Evolutionary conservation across 495 filamentous ascomycete species (phyloP).

Genomic region (Trichoderma orchidacearum): DNA sequence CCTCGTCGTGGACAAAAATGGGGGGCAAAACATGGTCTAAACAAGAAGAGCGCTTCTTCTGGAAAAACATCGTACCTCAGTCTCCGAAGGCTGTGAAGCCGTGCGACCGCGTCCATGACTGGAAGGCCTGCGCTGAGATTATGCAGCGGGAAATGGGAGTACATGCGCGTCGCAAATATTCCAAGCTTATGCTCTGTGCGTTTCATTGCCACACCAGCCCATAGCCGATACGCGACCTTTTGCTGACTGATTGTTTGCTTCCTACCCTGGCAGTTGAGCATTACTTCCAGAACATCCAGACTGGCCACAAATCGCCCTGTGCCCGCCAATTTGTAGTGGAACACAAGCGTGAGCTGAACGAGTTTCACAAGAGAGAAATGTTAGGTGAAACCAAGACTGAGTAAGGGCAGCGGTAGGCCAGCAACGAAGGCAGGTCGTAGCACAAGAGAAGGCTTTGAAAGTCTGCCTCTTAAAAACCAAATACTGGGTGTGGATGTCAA

Average conservation of each 20-base stretch:
- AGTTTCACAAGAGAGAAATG: conserved; percentile 7
- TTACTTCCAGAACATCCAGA: conserved; percentile 25
- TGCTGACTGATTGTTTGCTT: conserved; percentile 6
- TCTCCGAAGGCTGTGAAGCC: conserved; percentile 21
- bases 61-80: conserved; percentile 18
- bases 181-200: conserved; percentile 23
- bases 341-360: conserved; percentile 20
- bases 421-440: not conserved
- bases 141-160: conserved; percentile 19
- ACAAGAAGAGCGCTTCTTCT: conserved; percentile 27
- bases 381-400: not conserved
- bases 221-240: not conserved
- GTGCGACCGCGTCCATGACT: conserved; percentile 10
- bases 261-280: conserved; percentile 23
- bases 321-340: conserved; percentile 11
- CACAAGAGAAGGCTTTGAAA: not conserved
- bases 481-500: too few relatives aligned
- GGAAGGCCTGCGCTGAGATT: conserved; percentile 16
- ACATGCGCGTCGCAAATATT: conserved; percentile 18
- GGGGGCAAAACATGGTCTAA: conserved; percentile 25
- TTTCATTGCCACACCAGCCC: not conserved
- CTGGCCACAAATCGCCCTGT: conserved; percentile 16
- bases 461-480: too few relatives aligned
- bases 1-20: conserved; percentile 12
- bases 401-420: not conserved